phyloP scores from a whole-genome alignment of 2,329 filamentous ascomycete genomes.

The Aspergillus floridensis region DNA sequence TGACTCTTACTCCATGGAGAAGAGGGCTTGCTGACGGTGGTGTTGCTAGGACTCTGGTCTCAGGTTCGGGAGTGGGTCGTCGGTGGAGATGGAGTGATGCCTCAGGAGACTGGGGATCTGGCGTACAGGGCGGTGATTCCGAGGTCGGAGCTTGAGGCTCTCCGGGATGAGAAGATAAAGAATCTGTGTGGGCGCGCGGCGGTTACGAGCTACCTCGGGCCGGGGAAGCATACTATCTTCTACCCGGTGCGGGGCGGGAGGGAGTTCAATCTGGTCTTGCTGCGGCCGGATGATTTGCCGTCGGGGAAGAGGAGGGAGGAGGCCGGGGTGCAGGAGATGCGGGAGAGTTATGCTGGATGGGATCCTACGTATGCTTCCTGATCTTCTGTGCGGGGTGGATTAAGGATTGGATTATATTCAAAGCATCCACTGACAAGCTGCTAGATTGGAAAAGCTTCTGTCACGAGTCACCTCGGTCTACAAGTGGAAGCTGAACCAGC shows the following conservation, averaged over 20 bases:
- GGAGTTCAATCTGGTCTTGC: slow-evolving; percentile 63
- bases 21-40: not conserved
- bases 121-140: slow-evolving; percentile 60
- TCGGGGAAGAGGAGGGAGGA: slow-evolving; percentile 33
- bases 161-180: slow-evolving; percentile 36
- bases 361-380: slow-evolving; percentile 48
- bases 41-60: slow-evolving; percentile 17
- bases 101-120: slow-evolving; percentile 59
- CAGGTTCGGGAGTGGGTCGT: slow-evolving; percentile 26
- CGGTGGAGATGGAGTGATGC: slow-evolving; percentile 36
- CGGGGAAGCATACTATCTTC: slow-evolving; percentile 58
- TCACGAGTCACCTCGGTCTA: slow-evolving; percentile 55
- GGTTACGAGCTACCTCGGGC: slow-evolving; percentile 62
- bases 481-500: slow-evolving; percentile 64
- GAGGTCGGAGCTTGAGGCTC: slow-evolving; percentile 47
- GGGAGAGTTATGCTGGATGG: slow-evolving; percentile 57
- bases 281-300: slow-evolving; percentile 55
- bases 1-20: too few species aligned
- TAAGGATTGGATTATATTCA: not conserved
- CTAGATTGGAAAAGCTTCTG: slow-evolving; percentile 32
- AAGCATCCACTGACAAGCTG: not conserved
- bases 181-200: slow-evolving; percentile 49
- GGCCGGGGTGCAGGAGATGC: slow-evolving; percentile 60
- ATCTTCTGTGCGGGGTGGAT: too few species aligned
- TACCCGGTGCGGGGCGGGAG: slow-evolving; percentile 59